Evolutionary conservation across 352 stramenopile species (phyloP).

Genomic region (Aphanomyces euteiches): DNA sequence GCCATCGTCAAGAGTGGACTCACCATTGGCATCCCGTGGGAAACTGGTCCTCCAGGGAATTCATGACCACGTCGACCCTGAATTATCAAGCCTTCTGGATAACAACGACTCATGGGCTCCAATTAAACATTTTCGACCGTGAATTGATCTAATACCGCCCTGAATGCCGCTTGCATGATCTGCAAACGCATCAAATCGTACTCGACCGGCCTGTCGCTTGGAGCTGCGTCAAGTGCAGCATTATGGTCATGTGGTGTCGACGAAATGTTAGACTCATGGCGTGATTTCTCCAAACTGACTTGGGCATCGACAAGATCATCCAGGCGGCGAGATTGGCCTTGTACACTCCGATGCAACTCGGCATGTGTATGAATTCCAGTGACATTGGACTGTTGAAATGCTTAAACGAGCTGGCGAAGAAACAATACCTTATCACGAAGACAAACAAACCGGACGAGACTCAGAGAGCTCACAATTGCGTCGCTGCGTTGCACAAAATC

Average conservation of each 20-base stretch:
- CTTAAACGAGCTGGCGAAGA: neutral
- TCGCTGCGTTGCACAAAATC: constrained; percentile 24
- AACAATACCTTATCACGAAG: constrained; percentile 25
- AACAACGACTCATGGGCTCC: too few species aligned
- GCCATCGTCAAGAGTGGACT: neutral
- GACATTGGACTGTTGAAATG: neutral
- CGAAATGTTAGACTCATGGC: neutral
- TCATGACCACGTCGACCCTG: constrained; percentile 9
- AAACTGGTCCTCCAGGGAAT: constrained; percentile 2
- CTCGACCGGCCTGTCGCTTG: neutral
- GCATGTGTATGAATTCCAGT: neutral
- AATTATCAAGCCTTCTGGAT: neutral
- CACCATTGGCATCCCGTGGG: constrained; percentile 16
- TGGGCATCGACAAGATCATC: neutral
- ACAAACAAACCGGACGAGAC: constrained; percentile 15
- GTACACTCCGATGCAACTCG: neutral
- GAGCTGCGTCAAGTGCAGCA: neutral
- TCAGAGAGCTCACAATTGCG: constrained; percentile 12
- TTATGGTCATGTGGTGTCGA: neutral
- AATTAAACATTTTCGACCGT: too few species aligned
- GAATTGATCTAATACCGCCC: constrained; percentile 1
- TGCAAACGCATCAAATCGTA: constrained; percentile 22
- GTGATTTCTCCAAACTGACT: constrained; percentile 1
- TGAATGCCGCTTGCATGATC: constrained; percentile 17
- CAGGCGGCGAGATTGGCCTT: constrained; percentile 19